phyloP scores from a whole-genome alignment of 2,329 filamentous ascomycete genomes.

The Penicillium digitatum region DNA sequence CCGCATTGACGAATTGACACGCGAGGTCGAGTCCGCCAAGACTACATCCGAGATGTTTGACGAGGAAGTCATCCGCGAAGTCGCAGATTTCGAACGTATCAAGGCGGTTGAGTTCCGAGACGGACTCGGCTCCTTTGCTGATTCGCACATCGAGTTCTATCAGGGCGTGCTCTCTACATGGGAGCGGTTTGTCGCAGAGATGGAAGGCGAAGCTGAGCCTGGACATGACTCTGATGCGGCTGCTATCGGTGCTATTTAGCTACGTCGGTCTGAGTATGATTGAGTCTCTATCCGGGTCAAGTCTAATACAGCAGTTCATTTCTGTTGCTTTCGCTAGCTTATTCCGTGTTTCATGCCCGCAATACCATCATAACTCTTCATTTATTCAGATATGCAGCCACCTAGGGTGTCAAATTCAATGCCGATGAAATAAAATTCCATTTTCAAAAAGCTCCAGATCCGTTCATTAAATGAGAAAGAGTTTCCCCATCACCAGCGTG shows the following conservation, averaged over 20 bases:
- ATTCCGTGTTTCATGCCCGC: conserved; percentile 20
- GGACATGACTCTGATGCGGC: conserved; percentile 21
- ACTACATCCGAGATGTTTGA: conserved; percentile 89
- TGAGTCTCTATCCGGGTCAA: background rate
- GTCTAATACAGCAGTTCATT: conserved; percentile 15
- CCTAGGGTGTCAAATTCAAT: background rate
- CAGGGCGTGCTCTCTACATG: conserved; percentile 73
- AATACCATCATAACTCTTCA: conserved; percentile 13
- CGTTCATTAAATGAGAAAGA: background rate
- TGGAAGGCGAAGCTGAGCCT: conserved; percentile 61
- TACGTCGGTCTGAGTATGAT: background rate
- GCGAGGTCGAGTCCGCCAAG: conserved; percentile 82
- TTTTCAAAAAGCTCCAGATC: background rate
- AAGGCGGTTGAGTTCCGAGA: conserved; percentile 89
- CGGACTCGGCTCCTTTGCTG: conserved; percentile 76
- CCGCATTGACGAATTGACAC: conserved; percentile 84
- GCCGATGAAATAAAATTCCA: background rate
- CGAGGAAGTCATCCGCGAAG: conserved; percentile 90
- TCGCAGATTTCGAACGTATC: conserved; percentile 91
- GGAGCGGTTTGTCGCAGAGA: conserved; percentile 84
- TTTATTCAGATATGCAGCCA: background rate
- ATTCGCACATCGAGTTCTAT: conserved; percentile 85
- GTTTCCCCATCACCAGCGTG: background rate
- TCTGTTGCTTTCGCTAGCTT: conserved; percentile 15
- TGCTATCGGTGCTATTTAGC: conserved; percentile 18